A percentile compares a stretch with the other conserved stretches of the same genome.
phyloP scores from a whole-genome alignment of 805 yeast genomes.

The Myxozyma monticola region DNA sequence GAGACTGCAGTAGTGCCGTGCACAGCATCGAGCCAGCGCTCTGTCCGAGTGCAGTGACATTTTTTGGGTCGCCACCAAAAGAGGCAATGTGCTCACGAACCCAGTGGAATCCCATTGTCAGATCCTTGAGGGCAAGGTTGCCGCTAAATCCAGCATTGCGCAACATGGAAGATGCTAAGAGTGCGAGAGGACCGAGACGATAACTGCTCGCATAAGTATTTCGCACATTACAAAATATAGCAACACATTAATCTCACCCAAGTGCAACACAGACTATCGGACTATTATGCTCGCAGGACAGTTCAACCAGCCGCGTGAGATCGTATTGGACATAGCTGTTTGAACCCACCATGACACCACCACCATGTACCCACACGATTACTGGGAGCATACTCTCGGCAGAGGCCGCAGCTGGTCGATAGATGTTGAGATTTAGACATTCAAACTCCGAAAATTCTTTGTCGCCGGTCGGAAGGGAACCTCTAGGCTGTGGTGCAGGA shows the following conservation, averaged over 20 bases:
- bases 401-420: background rate
- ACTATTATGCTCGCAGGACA: slow-evolving; percentile 19
- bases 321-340: slow-evolving; percentile 23
- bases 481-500: background rate
- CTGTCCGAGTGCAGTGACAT: slow-evolving; percentile 46
- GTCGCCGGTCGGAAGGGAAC: no score
- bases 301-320: slow-evolving; percentile 16
- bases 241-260: no score
- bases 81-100: slow-evolving; percentile 41
- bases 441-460: slow-evolving; percentile 4
- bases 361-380: slow-evolving; percentile 45
- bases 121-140: slow-evolving; percentile 48
- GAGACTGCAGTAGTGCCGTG: slow-evolving; percentile 1
- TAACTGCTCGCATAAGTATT: no score
- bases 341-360: slow-evolving; percentile 41
- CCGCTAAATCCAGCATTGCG: slow-evolving; percentile 20
- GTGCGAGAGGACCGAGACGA: slow-evolving; percentile 46
- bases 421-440: slow-evolving; percentile 7
- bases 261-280: slow-evolving; percentile 44
- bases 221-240: no score
- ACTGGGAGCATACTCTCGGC: slow-evolving; percentile 5
- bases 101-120: slow-evolving; percentile 42
- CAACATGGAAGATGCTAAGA: slow-evolving; percentile 43
- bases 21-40: slow-evolving; percentile 41
- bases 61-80: slow-evolving; percentile 47